Base-by-base conservation (phyloP, 306 rosid species). In the Spatholobus suberectus region DNA sequence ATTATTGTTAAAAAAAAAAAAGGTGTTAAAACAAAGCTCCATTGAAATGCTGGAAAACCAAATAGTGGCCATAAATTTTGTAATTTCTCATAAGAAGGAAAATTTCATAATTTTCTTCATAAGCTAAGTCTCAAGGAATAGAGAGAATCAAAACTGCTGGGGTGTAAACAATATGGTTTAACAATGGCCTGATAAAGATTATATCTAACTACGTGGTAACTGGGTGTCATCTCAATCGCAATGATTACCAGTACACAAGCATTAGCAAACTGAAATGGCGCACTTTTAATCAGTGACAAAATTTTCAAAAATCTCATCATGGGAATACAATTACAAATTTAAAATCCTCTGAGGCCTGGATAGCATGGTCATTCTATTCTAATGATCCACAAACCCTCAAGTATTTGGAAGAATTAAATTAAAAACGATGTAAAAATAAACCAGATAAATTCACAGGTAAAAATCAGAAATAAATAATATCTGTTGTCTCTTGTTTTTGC, bases 291-390 rank as follows among this genome's bases (percentile, higher is more conserved):
- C 38, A 61, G 40, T 29, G 43, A 65, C 44, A 34, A 63, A 32
- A 63, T 14, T 6, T 34, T 65, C 13, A 65, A 14, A 65, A 32
- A 32, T 65, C 14, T 32, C 46, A 65, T 34, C 46, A 34, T 35
- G 46, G 70, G 71, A 65, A 34, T 35, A 65, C 23, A 65, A 7
- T 38, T 34, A 32, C 23, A 65, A 34, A 65, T 34, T 17, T 26
- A 32, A 65, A 65, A 65, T 32, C 24, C 46, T 34, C 23, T 23
- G 6, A 34, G 46, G 26, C 44, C n/a, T 32, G 14, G 21, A 63
- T 27, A 15, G 70, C 43, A 63, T 63, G 43, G 70, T 15, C 32
- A 63, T 65, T 65, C 71, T 65, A 34, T 65, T 63, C 26, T 65
- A 65, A 65, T 17, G 44, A 34, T 34, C 26, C 43, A 32, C 44